These are phyloP conservation scores for Daedaleopsis nitida DNA, from an alignment of 768 basidiomycete species.

Conservation along the genomic window DNA sequence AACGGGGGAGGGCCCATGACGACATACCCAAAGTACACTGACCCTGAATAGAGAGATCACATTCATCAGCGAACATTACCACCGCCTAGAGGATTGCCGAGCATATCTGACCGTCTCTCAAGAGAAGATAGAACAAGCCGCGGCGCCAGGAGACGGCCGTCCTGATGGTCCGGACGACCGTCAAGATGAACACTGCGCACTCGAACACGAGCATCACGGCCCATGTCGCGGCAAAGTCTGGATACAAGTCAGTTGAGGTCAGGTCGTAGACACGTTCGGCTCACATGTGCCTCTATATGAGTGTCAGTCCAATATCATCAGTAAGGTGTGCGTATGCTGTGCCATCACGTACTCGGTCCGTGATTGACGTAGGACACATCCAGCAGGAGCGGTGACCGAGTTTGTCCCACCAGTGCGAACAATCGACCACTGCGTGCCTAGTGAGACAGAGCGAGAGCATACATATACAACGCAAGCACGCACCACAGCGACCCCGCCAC, in stretches of 20 bases:
- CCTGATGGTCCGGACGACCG: slow-evolving; percentile 12
- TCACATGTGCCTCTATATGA: slow-evolving; percentile 6
- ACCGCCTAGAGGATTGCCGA: neutral
- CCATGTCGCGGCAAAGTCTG: slow-evolving; percentile 20
- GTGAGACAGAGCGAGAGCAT: neutral
- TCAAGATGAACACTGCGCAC: slow-evolving; percentile 22
- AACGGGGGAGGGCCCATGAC: neutral
- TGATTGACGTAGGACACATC: no score
- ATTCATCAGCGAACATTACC: neutral
- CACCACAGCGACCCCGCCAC: neutral
- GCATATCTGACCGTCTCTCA: slow-evolving; percentile 5
- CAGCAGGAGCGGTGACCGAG: no score
- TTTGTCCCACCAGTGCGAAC: no score
- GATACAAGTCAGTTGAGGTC: neutral
- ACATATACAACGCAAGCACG: neutral
- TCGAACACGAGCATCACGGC: slow-evolving; percentile 21
- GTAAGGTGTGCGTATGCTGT: no score
- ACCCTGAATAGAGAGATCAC: neutral
- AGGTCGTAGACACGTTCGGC: neutral
- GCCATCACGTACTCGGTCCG: no score
- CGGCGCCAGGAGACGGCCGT: slow-evolving; percentile 5
- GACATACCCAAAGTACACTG: slow-evolving; percentile 11
- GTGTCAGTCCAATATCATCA: neutral
- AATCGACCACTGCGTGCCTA: no score
- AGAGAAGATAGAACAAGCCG: slow-evolving; percentile 2